These are phyloP conservation scores for Alternaria postmessia DNA, from an alignment of 2,329 filamentous ascomycete genomes.

Conservation along the genomic window DNA sequence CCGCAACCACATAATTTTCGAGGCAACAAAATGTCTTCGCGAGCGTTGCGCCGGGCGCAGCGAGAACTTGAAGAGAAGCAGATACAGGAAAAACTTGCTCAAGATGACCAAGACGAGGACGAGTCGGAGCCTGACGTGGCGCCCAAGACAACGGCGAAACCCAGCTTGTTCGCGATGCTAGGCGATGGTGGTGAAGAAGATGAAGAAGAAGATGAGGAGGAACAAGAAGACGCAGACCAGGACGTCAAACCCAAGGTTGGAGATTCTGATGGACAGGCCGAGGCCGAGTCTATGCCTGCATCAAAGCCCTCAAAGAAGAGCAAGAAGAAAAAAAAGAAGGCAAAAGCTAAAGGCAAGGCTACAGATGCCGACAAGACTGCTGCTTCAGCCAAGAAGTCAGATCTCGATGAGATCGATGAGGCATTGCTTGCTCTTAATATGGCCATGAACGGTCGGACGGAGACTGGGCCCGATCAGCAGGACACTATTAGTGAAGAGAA, in stretches of 20 bases:
- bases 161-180: slow-evolving; percentile 59
- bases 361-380: slow-evolving; percentile 27
- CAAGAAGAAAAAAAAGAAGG: slow-evolving; percentile 71
- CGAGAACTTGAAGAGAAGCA: slow-evolving; percentile 67
- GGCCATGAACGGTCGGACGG: slow-evolving; percentile 26
- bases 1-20: slow-evolving; percentile 17
- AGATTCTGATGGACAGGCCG: slow-evolving; percentile 35
- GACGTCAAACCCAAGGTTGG: slow-evolving; percentile 40
- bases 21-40: slow-evolving; percentile 64
- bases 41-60: slow-evolving; percentile 71
- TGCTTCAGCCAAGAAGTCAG: slow-evolving; percentile 36
- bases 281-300: slow-evolving; percentile 32
- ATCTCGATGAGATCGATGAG: slow-evolving; percentile 71
- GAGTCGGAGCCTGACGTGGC: slow-evolving; percentile 51
- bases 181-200: slow-evolving; percentile 52
- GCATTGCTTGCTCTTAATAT: slow-evolving; percentile 66
- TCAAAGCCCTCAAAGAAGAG: slow-evolving; percentile 52
- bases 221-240: slow-evolving; percentile 40
- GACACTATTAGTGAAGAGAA: slow-evolving; percentile 48
- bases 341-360: slow-evolving; percentile 60
- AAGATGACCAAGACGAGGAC: slow-evolving; percentile 46
- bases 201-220: slow-evolving; percentile 48
- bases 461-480: slow-evolving; percentile 27
- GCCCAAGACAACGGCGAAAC: slow-evolving; percentile 41
- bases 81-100: slow-evolving; percentile 52